These are phyloP conservation scores for Lactarius sanguifluus DNA, from an alignment of 768 basidiomycete genomes.

Conservation along the genomic window DNA sequence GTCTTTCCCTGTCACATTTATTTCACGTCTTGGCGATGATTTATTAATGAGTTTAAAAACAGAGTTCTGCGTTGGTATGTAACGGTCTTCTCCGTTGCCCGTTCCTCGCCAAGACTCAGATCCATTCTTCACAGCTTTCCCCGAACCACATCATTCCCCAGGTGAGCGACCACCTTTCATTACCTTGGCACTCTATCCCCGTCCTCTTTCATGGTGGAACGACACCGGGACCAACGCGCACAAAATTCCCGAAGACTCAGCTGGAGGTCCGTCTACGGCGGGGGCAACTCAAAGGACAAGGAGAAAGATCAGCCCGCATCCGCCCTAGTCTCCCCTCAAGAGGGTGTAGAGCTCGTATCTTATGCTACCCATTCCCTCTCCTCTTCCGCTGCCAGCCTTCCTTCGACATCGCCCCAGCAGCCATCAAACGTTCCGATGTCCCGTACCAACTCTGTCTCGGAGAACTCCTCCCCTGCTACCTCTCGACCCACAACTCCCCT, in stretches of 20 bases:
- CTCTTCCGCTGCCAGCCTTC: conserved; percentile 29
- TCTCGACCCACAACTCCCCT: conserved; percentile 37
- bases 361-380: conserved; percentile 32
- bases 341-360: conserved; percentile 36
- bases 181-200: conserved; percentile 2
- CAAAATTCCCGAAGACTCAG: conserved; percentile 33
- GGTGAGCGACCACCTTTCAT: conserved; percentile 22
- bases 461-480: conserved; percentile 28
- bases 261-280: conserved; percentile 35
- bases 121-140: conserved; percentile 12
- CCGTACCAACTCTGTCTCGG: conserved; percentile 33
- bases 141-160: conserved; percentile 13
- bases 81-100: conserved; percentile 5
- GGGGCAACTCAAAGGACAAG: conserved; percentile 32
- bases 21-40: neutral
- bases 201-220: conserved; percentile 32
- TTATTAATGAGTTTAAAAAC: neutral
- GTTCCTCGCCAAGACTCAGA: conserved; percentile 10
- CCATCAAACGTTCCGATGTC: conserved; percentile 28
- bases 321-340: conserved; percentile 34
- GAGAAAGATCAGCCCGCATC: conserved; percentile 22
- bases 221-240: conserved; percentile 25
- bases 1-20: neutral
- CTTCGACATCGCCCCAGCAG: conserved; percentile 26
- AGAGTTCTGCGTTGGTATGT: conserved; percentile 11